Evolutionary conservation across 495 filamentous ascomycete genomes (phyloP), one percentile per base, ranked within the genome.

Genomic region (Xylaria curta): DNA sequence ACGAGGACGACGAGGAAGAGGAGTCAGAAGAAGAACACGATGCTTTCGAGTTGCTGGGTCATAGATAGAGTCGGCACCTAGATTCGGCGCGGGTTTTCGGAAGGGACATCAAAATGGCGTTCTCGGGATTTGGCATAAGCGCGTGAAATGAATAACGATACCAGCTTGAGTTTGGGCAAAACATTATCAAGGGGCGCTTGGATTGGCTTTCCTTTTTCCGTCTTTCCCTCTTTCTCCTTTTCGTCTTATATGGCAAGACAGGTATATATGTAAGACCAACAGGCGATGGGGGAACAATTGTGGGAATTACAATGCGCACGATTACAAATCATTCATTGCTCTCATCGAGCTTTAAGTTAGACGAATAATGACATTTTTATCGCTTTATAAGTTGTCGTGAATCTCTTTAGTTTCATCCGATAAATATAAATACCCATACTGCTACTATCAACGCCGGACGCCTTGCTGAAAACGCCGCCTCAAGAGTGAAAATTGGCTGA

Each of bases 31-130:
- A 83, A 31, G 28, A 31, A n/a, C n/a, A n/a, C 56, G 88, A 93
- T 73, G 81, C 84, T 60, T 90, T 93, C 74, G 88, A 90, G 66
- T 84, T 94, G 65, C 87, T 92, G 75, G 92, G 92, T n/a, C 92
- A 94, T 82, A 86, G 90, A 65, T 88, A 80, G 82, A 54, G 47
- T 53, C 59, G 58, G 69, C 47, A 73, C 70, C 66, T 75, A 69
- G 66, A 70, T 69, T 46, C 42, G 49, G 51, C 31, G 56, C 64
- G 65, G 65, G 66, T 72, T 53, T 70, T 77, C 19, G 44, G 56
- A 4, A 62, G 31, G 46, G 46, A 59, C 33, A 56, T 36, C 9
- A 59, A 38, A 62, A 64, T 24, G 66, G 72, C 72, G 66, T 68
- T 76, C 56, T 31, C 28, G 28, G 60, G 51, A 72, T 69, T 74